These are phyloP conservation scores for Saussurea involucrata DNA, from an alignment of 129 eudicot genomes.

Conservation along the genomic window DNA sequence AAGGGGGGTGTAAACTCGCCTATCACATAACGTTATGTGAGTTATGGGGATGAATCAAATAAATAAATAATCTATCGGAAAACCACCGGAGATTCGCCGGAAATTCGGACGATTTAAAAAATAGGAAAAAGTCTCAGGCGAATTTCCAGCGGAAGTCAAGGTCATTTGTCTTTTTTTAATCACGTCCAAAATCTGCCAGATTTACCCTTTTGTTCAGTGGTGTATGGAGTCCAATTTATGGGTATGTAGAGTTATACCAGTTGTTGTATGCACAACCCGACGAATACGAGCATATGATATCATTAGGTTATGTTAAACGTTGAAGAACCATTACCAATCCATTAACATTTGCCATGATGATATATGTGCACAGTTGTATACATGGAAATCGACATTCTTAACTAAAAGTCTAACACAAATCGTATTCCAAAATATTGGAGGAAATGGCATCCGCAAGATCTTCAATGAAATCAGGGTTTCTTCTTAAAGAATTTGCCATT, in stretches of 20 bases:
- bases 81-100: too few relatives aligned
- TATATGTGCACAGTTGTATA: background rate
- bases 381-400: background rate
- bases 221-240: too few relatives aligned
- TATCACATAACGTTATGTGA: too few relatives aligned
- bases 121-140: too few relatives aligned
- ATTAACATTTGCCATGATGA: background rate
- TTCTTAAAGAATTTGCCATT: slow-evolving; percentile 21
- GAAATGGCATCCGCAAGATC: slow-evolving; percentile 15
- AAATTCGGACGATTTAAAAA: too few relatives aligned
- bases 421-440: slow-evolving; percentile 10
- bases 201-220: too few relatives aligned
- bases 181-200: too few relatives aligned
- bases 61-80: too few relatives aligned
- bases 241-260: background rate
- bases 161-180: too few relatives aligned
- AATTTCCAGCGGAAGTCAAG: too few relatives aligned
- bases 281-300: background rate
- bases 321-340: background rate
- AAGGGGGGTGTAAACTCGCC: too few relatives aligned
- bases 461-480: slow-evolving; percentile 17
- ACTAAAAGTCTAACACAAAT: background rate
- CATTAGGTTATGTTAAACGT: background rate
- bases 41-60: too few relatives aligned
- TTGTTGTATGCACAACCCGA: background rate